These are phyloP conservation scores for Erodium maritimum DNA, from an alignment of 345 rosid genomes.

Conservation along the genomic window DNA sequence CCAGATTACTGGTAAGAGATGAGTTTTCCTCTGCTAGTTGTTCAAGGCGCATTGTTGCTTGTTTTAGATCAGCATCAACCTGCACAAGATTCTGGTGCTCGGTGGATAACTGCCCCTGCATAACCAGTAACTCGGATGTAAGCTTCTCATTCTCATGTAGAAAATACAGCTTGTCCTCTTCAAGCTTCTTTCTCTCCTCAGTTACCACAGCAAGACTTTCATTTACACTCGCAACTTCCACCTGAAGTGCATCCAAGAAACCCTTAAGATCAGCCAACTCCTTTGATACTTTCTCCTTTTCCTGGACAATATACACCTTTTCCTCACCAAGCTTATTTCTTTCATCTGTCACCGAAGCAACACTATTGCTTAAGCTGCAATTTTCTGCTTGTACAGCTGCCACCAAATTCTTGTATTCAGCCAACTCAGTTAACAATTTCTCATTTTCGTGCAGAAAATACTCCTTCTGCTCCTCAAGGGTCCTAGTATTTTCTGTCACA, in stretches of 20 bases:
- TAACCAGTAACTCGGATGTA: slow-evolving; percentile 37
- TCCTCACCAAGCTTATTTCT: slow-evolving; percentile 39
- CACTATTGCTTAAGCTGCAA: slow-evolving; percentile 25
- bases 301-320: slow-evolving; percentile 34
- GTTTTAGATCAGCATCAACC: slow-evolving; percentile 36
- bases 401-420: slow-evolving; percentile 36
- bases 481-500: slow-evolving; percentile 36
- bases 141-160: slow-evolving; percentile 43
- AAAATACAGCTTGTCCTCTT: slow-evolving; percentile 38
- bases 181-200: slow-evolving; percentile 42
- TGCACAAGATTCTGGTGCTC: slow-evolving; percentile 24
- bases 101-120: slow-evolving; percentile 36
- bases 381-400: slow-evolving; percentile 44
- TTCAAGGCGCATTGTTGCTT: slow-evolving; percentile 28
- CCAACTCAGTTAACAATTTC: slow-evolving; percentile 41
- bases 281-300: slow-evolving; percentile 26
- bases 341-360: slow-evolving; percentile 27
- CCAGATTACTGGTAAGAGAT: slow-evolving; percentile 30
- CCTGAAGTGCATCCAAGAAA: slow-evolving; percentile 32
- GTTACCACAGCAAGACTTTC: slow-evolving; percentile 26
- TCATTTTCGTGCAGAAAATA: slow-evolving; percentile 30
- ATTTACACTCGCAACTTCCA: slow-evolving; percentile 39
- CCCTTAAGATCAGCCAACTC: slow-evolving; percentile 36
- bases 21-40: slow-evolving; percentile 38
- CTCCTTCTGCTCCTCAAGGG: slow-evolving; percentile 33